A percentile compares a stretch with the other conserved stretches of the same genome.
These are phyloP conservation scores for Marsdenia floribunda DNA, from an alignment of 257 asterid species.

Conservation along the genomic window DNA sequence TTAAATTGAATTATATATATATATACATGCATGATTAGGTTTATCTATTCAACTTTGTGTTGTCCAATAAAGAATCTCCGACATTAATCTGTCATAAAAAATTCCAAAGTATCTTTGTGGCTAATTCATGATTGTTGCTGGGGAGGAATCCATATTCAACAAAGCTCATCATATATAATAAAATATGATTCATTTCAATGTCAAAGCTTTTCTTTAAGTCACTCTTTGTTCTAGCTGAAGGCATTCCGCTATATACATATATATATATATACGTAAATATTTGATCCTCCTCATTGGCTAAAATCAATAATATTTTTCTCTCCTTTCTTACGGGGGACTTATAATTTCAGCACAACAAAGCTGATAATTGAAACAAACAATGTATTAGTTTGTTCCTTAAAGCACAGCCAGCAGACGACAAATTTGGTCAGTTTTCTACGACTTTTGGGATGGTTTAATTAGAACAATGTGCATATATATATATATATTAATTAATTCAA, in stretches of 20 bases:
- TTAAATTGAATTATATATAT: neutral
- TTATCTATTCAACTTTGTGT: neutral
- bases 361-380: neutral
- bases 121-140: neutral
- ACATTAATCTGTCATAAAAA: too few relatives aligned
- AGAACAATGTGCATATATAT: neutral
- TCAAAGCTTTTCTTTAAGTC: neutral
- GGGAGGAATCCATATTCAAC: conserved; percentile 1
- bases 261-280: too few relatives aligned
- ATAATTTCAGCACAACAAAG: too few relatives aligned
- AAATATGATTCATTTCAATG: neutral
- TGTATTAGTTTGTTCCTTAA: conserved; percentile 5
- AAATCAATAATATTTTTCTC: neutral
- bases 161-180: neutral
- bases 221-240: neutral
- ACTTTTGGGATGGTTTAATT: neutral
- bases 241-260: neutral
- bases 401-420: conserved; percentile 3
- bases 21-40: neutral
- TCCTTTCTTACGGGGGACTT: neutral
- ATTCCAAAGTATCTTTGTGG: neutral
- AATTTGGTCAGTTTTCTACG: neutral
- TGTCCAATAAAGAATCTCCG: neutral
- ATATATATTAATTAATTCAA: neutral
- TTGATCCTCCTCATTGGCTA: neutral